A percentile compares a stretch with the other conserved stretches of the same genome.
Evolutionary conservation across 805 yeast species (phyloP).

Genomic region (Lachancea meyersii): DNA sequence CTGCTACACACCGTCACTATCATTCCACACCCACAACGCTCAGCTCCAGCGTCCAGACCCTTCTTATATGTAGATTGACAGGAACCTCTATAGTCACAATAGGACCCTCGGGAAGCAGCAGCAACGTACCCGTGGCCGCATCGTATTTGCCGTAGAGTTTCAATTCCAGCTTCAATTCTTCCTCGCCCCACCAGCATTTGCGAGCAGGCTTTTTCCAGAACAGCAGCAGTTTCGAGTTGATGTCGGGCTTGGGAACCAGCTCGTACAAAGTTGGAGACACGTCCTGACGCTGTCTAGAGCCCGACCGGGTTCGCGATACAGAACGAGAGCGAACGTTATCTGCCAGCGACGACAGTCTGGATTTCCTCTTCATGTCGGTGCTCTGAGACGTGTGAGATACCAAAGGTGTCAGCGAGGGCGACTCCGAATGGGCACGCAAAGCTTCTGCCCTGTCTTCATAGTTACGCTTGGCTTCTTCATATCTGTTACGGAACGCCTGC

Average conservation of each 20-base stretch:
- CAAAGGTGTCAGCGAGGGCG: conserved; percentile 8
- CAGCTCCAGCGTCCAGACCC: conserved; percentile 96
- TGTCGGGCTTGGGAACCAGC: conserved; percentile 31
- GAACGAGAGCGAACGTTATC: conserved; percentile 55
- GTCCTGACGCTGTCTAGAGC: conserved; percentile 34
- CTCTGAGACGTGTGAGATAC: conserved; percentile 6
- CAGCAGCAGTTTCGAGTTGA: conserved; percentile 60
- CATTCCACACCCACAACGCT: conserved; percentile 75
- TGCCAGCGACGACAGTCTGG: conserved; percentile 58
- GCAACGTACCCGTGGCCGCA: conserved; percentile 5
- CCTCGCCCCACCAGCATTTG: conserved; percentile 96
- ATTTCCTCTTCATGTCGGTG: conserved; percentile 39
- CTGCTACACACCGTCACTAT: neutral
- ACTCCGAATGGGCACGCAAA: conserved; percentile 3
- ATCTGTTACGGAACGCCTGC: conserved; percentile 26
- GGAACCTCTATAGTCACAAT: conserved; percentile 28
- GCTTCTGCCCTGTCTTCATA: conserved; percentile 21
- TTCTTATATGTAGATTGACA: conserved; percentile 74
- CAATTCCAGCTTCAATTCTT: conserved; percentile 41
- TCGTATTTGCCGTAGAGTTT: conserved; percentile 28
- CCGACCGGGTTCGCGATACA: conserved; percentile 42
- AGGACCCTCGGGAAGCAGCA: conserved; percentile 1
- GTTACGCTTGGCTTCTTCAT: conserved; percentile 17
- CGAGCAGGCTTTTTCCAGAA: conserved; percentile 98
- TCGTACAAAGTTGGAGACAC: conserved; percentile 34